Conservation (phyloP, 2,329 filamentous ascomycete genomes). For the Uncinocarpus reesii region DNA sequence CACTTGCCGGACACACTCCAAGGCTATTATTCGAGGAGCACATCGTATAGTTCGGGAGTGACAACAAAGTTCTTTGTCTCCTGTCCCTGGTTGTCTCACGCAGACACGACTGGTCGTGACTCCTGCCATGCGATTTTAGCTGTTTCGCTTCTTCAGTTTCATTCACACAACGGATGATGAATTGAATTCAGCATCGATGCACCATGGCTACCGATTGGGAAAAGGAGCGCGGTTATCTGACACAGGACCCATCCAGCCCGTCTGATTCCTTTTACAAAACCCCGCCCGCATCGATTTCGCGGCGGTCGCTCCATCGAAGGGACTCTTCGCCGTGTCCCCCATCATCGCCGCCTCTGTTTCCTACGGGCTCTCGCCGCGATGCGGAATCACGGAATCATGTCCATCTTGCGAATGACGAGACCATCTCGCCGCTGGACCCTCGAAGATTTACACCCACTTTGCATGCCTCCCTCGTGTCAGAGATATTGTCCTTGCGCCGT, state of each 20-base stretch:
- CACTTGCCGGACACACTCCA: too few species aligned
- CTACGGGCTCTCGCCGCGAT: slow-evolving; percentile 34
- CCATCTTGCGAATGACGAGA: slow-evolving; percentile 46
- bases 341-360: slow-evolving; percentile 50
- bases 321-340: slow-evolving; percentile 56
- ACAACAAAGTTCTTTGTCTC: too few species aligned
- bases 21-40: too few species aligned
- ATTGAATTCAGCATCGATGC: background rate
- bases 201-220: slow-evolving; percentile 34
- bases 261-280: slow-evolving; percentile 62
- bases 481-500: slow-evolving; percentile 75
- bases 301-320: slow-evolving; percentile 53
- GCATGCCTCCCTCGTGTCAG: slow-evolving; percentile 86
- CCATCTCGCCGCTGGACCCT: slow-evolving; percentile 68
- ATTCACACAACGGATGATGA: slow-evolving; percentile 8
- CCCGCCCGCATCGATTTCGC: slow-evolving; percentile 46
- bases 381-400: slow-evolving; percentile 31
- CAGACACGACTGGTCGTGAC: background rate
- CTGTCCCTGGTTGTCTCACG: background rate
- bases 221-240: slow-evolving; percentile 44
- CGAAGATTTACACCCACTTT: slow-evolving; percentile 89
- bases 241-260: slow-evolving; percentile 57
- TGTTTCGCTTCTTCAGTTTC: background rate
- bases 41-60: too few species aligned
- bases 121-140: background rate